Conservation (phyloP, 495 filamentous ascomycete genomes). For the Neurospora sp. region DNA sequence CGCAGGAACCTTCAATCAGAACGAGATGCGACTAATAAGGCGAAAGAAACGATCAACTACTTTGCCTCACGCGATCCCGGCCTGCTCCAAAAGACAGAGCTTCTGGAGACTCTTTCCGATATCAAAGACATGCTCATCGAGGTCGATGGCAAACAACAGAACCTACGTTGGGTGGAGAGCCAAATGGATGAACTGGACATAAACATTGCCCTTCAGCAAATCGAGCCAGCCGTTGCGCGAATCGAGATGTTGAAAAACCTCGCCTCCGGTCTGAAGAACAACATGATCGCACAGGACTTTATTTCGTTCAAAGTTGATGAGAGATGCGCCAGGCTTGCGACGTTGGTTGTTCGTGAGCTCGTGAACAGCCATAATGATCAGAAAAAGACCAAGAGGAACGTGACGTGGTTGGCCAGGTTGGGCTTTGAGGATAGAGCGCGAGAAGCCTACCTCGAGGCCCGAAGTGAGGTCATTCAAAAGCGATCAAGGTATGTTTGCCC, state of each 20-base stretch:
- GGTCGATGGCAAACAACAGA: slow-evolving; percentile 92
- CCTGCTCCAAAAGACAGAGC: slow-evolving; percentile 59
- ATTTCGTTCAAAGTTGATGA: slow-evolving; percentile 85
- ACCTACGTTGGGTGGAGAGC: slow-evolving; percentile 85
- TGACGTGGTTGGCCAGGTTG: slow-evolving; percentile 72
- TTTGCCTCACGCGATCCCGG: slow-evolving; percentile 63
- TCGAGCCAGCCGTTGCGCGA: slow-evolving; percentile 70
- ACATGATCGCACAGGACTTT: slow-evolving; percentile 74
- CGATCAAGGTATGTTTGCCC: slow-evolving; percentile 58
- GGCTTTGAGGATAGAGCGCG: slow-evolving; percentile 85
- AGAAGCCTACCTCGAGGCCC: slow-evolving; percentile 73
- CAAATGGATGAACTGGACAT: slow-evolving; percentile 97
- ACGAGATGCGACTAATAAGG: slow-evolving; percentile 66
- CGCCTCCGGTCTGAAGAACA: slow-evolving; percentile 70
- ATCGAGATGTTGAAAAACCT: slow-evolving; percentile 77
- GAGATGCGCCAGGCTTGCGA: slow-evolving; percentile 68
- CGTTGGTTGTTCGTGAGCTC: slow-evolving; percentile 61
- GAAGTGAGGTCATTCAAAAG: slow-evolving; percentile 64
- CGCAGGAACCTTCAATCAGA: slow-evolving; percentile 73
- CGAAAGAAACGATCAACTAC: slow-evolving; percentile 72
- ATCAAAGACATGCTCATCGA: slow-evolving; percentile 80
- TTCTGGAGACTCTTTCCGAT: slow-evolving; percentile 58
- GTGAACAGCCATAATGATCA: slow-evolving; percentile 62
- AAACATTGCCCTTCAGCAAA: slow-evolving; percentile 82
- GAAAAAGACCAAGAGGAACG: slow-evolving; percentile 58